phyloP scores from a whole-genome alignment of 1,284 basidiomycete species.

The Puccinia sorghi region DNA sequence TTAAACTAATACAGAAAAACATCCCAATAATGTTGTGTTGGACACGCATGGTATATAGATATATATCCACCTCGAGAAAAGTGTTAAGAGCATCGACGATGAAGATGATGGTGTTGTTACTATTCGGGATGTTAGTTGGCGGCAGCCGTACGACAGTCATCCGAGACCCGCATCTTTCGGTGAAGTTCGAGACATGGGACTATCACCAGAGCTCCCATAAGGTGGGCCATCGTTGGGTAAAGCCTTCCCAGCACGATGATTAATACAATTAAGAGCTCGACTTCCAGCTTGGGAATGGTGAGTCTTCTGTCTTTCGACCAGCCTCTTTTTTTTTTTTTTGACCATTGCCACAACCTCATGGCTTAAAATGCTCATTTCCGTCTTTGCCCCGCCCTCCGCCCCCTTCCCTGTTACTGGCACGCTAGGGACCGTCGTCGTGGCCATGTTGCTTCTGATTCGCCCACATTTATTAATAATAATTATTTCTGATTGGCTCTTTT shows the following conservation, averaged over 20 bases:
- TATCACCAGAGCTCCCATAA: conserved; percentile 44
- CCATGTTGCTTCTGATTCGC: no score
- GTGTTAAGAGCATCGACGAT: neutral
- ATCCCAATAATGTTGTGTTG: neutral
- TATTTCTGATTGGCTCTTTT: no score
- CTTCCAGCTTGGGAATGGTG: no score
- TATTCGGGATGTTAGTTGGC: neutral
- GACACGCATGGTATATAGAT: neutral
- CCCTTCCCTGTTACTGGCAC: no score
- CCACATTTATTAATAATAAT: no score
- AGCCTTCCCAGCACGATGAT: neutral
- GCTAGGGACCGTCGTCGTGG: no score
- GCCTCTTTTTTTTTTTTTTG: no score
- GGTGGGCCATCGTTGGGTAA: conserved; percentile 18
- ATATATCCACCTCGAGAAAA: neutral
- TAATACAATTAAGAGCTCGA: neutral
- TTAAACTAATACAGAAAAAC: neutral
- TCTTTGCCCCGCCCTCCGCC: no score
- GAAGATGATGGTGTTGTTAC: neutral
- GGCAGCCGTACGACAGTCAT: neutral
- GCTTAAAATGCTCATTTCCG: no score
- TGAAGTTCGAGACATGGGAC: conserved; percentile 23
- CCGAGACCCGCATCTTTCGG: conserved; percentile 37
- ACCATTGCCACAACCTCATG: no score
- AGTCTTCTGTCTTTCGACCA: no score